These are phyloP conservation scores for Globisporangium irregulare DNA, from an alignment of 352 stramenopile genomes.

Conservation along the genomic window DNA sequence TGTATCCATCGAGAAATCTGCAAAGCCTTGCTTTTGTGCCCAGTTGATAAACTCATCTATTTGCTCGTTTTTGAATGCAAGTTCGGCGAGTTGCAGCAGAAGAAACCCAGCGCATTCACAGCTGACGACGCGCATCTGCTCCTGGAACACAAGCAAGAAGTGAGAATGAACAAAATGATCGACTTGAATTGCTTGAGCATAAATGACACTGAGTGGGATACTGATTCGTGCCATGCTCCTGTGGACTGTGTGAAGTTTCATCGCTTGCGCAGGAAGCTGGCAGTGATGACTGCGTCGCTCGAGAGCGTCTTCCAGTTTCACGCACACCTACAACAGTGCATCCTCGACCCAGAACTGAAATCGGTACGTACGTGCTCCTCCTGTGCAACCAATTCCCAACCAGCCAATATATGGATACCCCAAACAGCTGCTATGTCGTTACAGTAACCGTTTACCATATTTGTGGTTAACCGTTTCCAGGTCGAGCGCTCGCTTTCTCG, in stretches of 20 bases:
- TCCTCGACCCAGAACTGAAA: conserved; percentile 40
- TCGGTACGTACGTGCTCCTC: conserved; percentile 18
- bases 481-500: neutral
- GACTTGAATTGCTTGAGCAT: neutral
- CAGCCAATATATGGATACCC: neutral
- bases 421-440: too few relatives aligned
- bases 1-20: neutral
- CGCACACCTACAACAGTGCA: conserved; percentile 33
- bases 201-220: neutral
- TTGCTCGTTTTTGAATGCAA: conserved; percentile 7
- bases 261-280: conserved; percentile 27
- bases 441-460: neutral
- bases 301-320: conserved; percentile 57
- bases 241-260: conserved; percentile 24
- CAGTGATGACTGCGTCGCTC: conserved; percentile 30
- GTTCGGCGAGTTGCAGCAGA: conserved; percentile 12
- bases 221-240: neutral
- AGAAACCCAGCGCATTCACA: neutral
- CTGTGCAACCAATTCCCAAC: neutral
- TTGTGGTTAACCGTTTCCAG: neutral
- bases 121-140: neutral
- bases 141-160: conserved; percentile 14
- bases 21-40: neutral
- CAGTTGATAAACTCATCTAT: neutral
- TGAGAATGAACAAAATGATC: neutral